Evolutionary conservation across 2,329 filamentous ascomycete species (phyloP).

Genomic region (Rasamsonia emersonii): DNA sequence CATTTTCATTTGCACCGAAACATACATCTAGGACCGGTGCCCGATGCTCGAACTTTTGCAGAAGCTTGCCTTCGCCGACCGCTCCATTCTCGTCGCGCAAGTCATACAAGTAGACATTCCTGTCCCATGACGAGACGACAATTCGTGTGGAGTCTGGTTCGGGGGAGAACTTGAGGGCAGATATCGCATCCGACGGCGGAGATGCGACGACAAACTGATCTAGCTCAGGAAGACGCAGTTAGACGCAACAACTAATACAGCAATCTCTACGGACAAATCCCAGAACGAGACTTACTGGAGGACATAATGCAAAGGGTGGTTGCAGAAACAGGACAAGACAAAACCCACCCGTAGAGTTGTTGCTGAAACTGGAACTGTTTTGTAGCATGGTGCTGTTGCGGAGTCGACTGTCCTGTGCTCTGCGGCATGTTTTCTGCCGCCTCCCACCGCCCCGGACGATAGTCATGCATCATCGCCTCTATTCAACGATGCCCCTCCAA

Average conservation of each 20-base stretch:
- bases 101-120: constrained; percentile 83
- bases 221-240: constrained; percentile 12
- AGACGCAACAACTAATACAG: constrained; percentile 3
- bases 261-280: no score
- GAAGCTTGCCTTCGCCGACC: constrained; percentile 52
- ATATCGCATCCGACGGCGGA: constrained; percentile 79
- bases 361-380: not conserved
- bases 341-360: not conserved
- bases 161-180: constrained; percentile 76
- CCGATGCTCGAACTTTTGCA: constrained; percentile 68
- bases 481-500: constrained; percentile 12
- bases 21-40: constrained; percentile 86
- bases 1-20: constrained; percentile 73
- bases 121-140: constrained; percentile 93
- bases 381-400: no score
- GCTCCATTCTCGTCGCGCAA: constrained; percentile 47
- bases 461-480: constrained; percentile 13
- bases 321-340: not conserved
- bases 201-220: constrained; percentile 75
- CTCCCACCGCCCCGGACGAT: constrained; percentile 16
- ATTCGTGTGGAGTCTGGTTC: constrained; percentile 64
- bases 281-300: no score
- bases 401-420: no score
- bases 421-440: constrained; percentile 26
- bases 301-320: no score